Evolutionary conservation across 106 monocot species (phyloP).

Genomic region (Iris macrosiphon): DNA sequence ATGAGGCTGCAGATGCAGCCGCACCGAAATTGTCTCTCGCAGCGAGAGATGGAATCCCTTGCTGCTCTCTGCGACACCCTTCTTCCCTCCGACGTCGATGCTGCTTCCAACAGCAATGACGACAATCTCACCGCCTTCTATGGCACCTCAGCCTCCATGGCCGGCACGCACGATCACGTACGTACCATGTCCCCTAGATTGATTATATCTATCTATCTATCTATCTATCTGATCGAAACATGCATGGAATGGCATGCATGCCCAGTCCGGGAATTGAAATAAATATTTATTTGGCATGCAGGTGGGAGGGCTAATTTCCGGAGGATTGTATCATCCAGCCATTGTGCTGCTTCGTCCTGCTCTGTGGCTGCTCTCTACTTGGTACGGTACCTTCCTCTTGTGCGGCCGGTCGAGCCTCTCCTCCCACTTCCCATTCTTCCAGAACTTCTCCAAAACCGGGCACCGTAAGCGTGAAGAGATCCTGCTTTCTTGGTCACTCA

Average conservation of each 20-base stretch:
- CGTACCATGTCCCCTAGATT: neutral
- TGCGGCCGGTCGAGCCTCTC: slow-evolving; percentile 53
- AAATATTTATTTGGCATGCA: neutral
- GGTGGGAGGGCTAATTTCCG: slow-evolving; percentile 29
- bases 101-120: neutral
- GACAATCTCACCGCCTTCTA: slow-evolving; percentile 18
- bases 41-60: slow-evolving; percentile 24
- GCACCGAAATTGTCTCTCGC: slow-evolving; percentile 5
- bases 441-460: slow-evolving; percentile 27
- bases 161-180: slow-evolving; percentile 12
- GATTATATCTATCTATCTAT: neutral
- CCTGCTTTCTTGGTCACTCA: slow-evolving; percentile 28
- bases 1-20: too few species aligned
- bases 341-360: slow-evolving; percentile 19
- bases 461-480: slow-evolving; percentile 38
- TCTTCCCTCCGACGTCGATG: slow-evolving; percentile 15
- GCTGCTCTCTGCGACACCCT: slow-evolving; percentile 27
- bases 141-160: slow-evolving; percentile 36
- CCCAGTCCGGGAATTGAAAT: too few species aligned
- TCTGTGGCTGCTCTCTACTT: slow-evolving; percentile 57
- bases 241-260: too few species aligned
- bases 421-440: slow-evolving; percentile 48
- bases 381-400: slow-evolving; percentile 57
- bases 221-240: too few species aligned
- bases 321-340: slow-evolving; percentile 23